Base-by-base conservation (phyloP, 2,329 filamentous ascomycete species). In the Clonostachys chloroleuca region DNA sequence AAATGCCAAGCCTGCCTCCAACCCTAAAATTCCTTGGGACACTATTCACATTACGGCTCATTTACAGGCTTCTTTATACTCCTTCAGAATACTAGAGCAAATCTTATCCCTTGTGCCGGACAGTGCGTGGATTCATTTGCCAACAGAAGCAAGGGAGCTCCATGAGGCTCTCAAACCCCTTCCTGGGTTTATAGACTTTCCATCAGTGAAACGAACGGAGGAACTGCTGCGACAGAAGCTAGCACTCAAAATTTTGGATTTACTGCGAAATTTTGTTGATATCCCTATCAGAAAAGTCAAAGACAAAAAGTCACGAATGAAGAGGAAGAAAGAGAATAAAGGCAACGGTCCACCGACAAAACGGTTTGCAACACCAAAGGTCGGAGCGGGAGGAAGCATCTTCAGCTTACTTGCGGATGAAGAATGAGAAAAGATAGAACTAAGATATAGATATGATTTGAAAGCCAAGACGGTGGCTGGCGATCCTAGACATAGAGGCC, bases 1-100 rank as follows among this genome's bases (percentile, higher is more conserved):
- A 30, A 30, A 30, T 30, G 24, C 24, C 6, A 34, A n/a, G 13
- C 42, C 14, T 41, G 44, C 6, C 34, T 47, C 14, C 17, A 44
- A 12, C 33, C 39, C 6, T 44, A 43, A 49, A 41, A 24, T 56
- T 43, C 61, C 53, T 2, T 88, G 84, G 86, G 68, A 75, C 10
- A 66, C 76, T 16, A 63, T 86, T 40, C 85, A 89, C 55, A 69
- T 86, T 43, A 60, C 73, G 9, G 82, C 83, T 1, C 80, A 85
- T 52, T 61, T 82, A 0, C 40, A 77, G 81, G 51, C 58, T 77
- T 17, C 64, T 65, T 49, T 80, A 83, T 56, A 59, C 35, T 59
- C 56, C 1, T 42, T 59, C 12, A 48, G 54, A n/a, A 57, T 70
- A 20, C 47, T 82, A 5, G 51, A 77, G 3, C 65, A 66, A 20